Conservation (phyloP, 2,329 filamentous ascomycete genomes). For the Fusarium domesticum region DNA sequence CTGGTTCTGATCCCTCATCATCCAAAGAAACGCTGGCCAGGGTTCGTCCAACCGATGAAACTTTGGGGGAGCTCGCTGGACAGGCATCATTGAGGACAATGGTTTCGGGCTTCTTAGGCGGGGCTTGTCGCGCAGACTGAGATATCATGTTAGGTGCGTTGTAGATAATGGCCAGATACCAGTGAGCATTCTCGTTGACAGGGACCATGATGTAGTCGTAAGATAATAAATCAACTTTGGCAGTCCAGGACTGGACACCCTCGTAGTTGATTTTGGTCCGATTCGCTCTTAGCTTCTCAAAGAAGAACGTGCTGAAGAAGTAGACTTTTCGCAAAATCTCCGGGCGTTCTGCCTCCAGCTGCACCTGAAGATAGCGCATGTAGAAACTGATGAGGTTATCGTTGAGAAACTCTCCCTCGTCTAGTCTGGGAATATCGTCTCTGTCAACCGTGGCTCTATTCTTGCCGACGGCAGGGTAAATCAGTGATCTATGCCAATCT, state of each 20-base stretch:
- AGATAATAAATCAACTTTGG: constrained; percentile 76
- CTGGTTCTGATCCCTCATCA: constrained; percentile 12
- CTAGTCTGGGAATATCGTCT: constrained; percentile 71
- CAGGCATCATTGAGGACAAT: constrained; percentile 16
- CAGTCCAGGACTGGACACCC: constrained; percentile 83
- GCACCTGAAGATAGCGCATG: constrained; percentile 67
- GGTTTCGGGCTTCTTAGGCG: constrained; percentile 5
- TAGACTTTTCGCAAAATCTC: constrained; percentile 65
- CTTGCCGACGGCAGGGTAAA: constrained; percentile 57
- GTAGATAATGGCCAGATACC: constrained; percentile 95
- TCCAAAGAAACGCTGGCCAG: constrained; percentile 27
- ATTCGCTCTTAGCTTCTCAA: constrained; percentile 66
- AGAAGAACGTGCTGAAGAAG: constrained; percentile 94
- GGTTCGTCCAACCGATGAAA: constrained; percentile 17
- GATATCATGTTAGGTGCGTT: constrained; percentile 67
- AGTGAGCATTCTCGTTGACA: constrained; percentile 83
- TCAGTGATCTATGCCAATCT: constrained; percentile 56
- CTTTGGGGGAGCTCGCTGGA: constrained; percentile 9
- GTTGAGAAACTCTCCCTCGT: constrained; percentile 84
- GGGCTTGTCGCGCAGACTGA: constrained; percentile 8
- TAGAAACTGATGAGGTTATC: constrained; percentile 92
- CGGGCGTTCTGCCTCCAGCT: constrained; percentile 53
- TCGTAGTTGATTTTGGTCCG: constrained; percentile 73
- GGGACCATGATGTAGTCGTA: constrained; percentile 91
- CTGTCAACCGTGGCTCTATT: constrained; percentile 65